A percentile compares a stretch with the other conserved stretches of the same genome.
Conservation (phyloP, 176 grass and related monocot genomes). For the Chloris gayana region DNA sequence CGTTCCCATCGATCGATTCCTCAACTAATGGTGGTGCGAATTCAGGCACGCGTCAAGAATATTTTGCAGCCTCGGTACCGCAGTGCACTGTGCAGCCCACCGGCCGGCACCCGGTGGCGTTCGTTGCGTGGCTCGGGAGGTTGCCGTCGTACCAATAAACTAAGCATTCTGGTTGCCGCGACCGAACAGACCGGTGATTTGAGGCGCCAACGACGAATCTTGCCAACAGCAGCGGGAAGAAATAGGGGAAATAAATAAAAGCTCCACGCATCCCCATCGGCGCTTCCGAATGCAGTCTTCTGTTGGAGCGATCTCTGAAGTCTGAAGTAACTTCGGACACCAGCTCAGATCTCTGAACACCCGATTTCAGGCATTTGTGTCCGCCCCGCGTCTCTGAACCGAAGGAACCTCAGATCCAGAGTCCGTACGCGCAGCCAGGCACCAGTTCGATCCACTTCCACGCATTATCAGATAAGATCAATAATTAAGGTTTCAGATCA, state of each 20-base stretch:
- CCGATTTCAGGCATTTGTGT: background rate
- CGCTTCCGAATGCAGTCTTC: slow-evolving; percentile 18
- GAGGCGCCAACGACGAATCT: slow-evolving; percentile 47
- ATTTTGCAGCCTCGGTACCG: background rate
- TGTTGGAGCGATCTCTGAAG: background rate
- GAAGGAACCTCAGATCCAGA: background rate
- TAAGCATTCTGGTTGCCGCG: slow-evolving; percentile 8
- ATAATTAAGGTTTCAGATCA: background rate
- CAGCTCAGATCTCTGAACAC: background rate
- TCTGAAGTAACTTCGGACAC: slow-evolving; percentile 37
- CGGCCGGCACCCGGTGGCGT: background rate
- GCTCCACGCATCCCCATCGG: background rate
- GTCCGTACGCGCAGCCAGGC: background rate
- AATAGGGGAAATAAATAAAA: background rate
- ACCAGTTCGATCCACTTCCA: background rate
- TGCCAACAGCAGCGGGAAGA: background rate
- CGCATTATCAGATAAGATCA: background rate
- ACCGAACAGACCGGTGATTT: slow-evolving; percentile 46
- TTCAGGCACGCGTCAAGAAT: slow-evolving; percentile 15
- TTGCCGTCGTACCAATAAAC: slow-evolving; percentile 18
- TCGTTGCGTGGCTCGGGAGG: slow-evolving; percentile 35
- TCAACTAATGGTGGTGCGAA: slow-evolving; percentile 19
- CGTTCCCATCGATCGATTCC: slow-evolving; percentile 4
- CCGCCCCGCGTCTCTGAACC: no score
- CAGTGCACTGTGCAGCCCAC: slow-evolving; percentile 39